Evolutionary conservation across 2,329 filamentous ascomycete genomes (phyloP).

Genomic region (Talaromyces sp.): DNA sequence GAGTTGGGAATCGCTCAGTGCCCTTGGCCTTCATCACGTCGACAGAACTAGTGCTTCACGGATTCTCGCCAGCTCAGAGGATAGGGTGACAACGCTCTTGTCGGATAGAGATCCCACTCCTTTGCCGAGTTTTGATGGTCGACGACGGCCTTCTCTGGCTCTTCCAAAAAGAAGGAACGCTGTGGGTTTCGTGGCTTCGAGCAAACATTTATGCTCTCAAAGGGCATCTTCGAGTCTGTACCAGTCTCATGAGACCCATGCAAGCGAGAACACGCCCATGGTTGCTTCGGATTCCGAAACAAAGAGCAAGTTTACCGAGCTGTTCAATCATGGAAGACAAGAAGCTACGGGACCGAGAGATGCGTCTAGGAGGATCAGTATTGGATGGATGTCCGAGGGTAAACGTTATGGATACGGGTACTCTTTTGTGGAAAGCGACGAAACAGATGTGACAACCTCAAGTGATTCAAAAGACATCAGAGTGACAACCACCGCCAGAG

Average conservation of each 20-base stretch:
- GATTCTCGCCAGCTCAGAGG: slow-evolving; percentile 7
- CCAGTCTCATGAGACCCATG: not conserved
- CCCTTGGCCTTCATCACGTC: not conserved
- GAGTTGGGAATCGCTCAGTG: slow-evolving; percentile 8
- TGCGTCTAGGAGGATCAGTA: slow-evolving; percentile 29
- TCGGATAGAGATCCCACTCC: not conserved
- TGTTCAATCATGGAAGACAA: slow-evolving; percentile 17
- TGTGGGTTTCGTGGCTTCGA: not conserved
- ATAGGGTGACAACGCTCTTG: not conserved
- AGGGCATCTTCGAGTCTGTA: not conserved
- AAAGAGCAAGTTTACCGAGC: slow-evolving; percentile 28
- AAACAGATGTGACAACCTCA: slow-evolving; percentile 5
- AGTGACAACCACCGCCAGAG: not conserved
- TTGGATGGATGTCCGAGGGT: slow-evolving; percentile 39
- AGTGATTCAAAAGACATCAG: not conserved
- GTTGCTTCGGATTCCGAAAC: not conserved
- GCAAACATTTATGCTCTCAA: not conserved
- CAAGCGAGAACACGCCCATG: not conserved
- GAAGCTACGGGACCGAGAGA: not conserved
- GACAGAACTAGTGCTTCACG: slow-evolving; percentile 8
- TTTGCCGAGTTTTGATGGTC: not conserved
- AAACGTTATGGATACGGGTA: slow-evolving; percentile 37
- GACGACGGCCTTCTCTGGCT: not conserved
- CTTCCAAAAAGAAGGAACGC: slow-evolving; percentile 6
- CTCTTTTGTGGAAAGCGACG: slow-evolving; percentile 24